Evolutionary conservation across 257 asterid species (phyloP).

Genomic region (Ligustrum vulgare): DNA sequence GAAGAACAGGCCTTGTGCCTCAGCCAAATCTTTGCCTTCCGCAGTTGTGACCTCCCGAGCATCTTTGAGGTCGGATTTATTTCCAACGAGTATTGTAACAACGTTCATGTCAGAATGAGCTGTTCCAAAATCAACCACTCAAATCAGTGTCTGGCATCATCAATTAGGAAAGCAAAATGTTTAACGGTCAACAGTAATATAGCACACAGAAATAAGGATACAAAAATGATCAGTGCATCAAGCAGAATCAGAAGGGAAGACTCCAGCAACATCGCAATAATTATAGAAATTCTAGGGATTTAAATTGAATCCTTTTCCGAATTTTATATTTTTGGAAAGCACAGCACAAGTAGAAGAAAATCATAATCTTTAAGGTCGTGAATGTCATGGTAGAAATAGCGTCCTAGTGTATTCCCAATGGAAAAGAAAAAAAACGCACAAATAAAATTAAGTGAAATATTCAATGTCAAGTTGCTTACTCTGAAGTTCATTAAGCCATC

Average conservation of each 20-base stretch:
- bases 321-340: not conserved
- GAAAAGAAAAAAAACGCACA: not conserved
- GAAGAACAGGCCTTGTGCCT: slow-evolving; percentile 77
- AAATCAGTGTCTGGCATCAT: slow-evolving; percentile 3
- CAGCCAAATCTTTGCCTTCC: slow-evolving; percentile 85
- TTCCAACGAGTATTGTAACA: slow-evolving; percentile 89
- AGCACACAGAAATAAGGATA: not conserved
- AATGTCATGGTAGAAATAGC: not conserved
- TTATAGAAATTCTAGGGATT: not conserved
- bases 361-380: not conserved
- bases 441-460: slow-evolving; percentile 1
- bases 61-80: slow-evolving; percentile 85
- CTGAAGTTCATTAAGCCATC: slow-evolving; percentile 97
- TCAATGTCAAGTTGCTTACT: slow-evolving; percentile 52
- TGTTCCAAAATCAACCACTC: slow-evolving; percentile 38
- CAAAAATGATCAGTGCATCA: not conserved
- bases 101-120: slow-evolving; percentile 97
- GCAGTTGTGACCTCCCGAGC: slow-evolving; percentile 87
- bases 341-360: not conserved
- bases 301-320: not conserved
- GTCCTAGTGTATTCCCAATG: not conserved
- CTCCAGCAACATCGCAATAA: not conserved
- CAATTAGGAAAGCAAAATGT: slow-evolving; percentile 6
- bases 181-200: not conserved
- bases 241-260: not conserved